Evolutionary conservation across 83 land plant genomes (phyloP).

Genomic region (Diphasiastrum complanatum): DNA sequence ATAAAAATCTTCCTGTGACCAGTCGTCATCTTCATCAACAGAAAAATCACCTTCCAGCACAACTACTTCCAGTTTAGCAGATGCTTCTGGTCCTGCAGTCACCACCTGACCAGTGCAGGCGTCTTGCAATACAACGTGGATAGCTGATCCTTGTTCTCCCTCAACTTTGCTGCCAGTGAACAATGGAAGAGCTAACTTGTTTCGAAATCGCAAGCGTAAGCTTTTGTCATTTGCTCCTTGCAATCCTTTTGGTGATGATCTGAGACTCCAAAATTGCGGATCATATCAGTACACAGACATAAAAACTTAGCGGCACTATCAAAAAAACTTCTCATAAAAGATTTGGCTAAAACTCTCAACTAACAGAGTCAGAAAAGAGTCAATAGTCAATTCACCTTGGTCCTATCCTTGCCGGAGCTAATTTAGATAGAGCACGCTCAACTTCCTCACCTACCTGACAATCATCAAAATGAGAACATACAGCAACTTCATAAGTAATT

Average conservation of each 20-base stretch:
- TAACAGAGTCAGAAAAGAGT: too few relatives aligned
- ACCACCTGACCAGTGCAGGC: slow-evolving; percentile 6
- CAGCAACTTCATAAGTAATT: too few relatives aligned
- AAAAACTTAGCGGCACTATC: background rate
- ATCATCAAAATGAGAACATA: too few relatives aligned
- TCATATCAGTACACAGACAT: background rate
- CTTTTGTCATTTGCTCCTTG: background rate
- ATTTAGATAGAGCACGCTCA: slow-evolving; percentile 11
- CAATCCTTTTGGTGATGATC: background rate
- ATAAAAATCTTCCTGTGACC: slow-evolving; percentile 9
- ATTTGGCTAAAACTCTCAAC: too few relatives aligned
- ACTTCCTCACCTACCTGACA: slow-evolving; percentile 16
- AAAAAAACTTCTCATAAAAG: too few relatives aligned
- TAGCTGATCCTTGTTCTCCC: too few relatives aligned
- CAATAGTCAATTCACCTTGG: too few relatives aligned
- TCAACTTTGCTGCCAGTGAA: slow-evolving; percentile 16
- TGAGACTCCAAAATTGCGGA: background rate
- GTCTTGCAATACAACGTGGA: slow-evolving; percentile 3
- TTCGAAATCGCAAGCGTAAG: too few relatives aligned
- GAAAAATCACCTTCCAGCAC: slow-evolving; percentile 10
- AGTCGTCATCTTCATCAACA: slow-evolving; percentile 4
- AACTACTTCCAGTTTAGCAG: slow-evolving; percentile 5
- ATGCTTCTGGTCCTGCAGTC: slow-evolving; percentile 12
- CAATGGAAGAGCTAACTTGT: slow-evolving; percentile 11
- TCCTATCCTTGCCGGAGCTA: background rate